A percentile compares a stretch with the other conserved stretches of the same genome.
Evolutionary conservation across 768 basidiomycete species (phyloP).

Genomic region (Pleurotus ostreatus): DNA sequence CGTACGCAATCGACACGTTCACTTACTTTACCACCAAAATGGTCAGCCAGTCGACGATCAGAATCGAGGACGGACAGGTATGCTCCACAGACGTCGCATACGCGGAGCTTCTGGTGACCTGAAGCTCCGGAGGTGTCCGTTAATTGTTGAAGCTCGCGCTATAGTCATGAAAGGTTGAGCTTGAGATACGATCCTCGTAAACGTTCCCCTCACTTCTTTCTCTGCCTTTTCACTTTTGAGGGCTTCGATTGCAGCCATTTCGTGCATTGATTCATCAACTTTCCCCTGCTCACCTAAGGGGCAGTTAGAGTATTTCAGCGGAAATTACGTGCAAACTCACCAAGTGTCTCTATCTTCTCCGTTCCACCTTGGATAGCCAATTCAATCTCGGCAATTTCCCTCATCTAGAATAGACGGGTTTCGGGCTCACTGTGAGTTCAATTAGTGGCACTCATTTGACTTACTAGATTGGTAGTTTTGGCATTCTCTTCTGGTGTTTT

Average conservation of each 20-base stretch:
- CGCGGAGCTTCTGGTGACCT: constrained; percentile 98
- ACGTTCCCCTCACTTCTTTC: constrained; percentile 68
- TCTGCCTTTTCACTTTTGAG: constrained; percentile 93
- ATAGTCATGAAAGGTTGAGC: background rate
- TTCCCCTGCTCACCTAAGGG: constrained; percentile 90
- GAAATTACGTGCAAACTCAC: constrained; percentile 34
- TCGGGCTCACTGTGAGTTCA: too few relatives aligned
- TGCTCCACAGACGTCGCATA: constrained; percentile 99
- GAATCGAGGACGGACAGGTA: constrained; percentile 97
- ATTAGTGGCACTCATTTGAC: constrained; percentile 13
- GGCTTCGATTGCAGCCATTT: constrained; percentile 96
- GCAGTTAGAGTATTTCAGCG: constrained; percentile 12
- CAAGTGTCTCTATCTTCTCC: constrained; percentile 93
- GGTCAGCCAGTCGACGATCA: constrained; percentile 96
- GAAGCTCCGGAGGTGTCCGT: constrained; percentile 98
- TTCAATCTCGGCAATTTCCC: constrained; percentile 99
- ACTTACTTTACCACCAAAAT: constrained; percentile 97
- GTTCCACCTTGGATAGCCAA: constrained; percentile 98
- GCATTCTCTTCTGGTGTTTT: constrained; percentile 99
- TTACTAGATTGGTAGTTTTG: constrained; percentile 91
- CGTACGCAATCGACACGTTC: background rate
- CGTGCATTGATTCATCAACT: constrained; percentile 98
- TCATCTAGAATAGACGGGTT: constrained; percentile 57
- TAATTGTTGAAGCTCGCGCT: constrained; percentile 93
- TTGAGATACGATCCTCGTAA: background rate